Evolutionary conservation across 2,329 filamentous ascomycete genomes (phyloP).

Genomic region (Aspergillus pseudoviridinutans): DNA sequence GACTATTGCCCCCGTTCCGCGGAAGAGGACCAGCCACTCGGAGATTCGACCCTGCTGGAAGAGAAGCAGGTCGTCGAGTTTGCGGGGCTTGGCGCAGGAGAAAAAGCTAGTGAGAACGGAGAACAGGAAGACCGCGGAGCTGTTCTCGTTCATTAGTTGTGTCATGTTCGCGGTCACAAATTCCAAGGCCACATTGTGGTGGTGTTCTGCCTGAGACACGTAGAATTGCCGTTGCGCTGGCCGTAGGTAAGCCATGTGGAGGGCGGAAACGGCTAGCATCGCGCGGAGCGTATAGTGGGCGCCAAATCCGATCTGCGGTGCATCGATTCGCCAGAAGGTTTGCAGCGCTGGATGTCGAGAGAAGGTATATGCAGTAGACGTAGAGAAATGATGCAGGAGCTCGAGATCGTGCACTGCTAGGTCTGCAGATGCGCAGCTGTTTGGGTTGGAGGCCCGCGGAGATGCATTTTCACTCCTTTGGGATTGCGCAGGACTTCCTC

Average conservation of each 20-base stretch:
- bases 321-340: constrained; percentile 46
- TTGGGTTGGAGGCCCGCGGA: background rate
- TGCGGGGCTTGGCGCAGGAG: constrained; percentile 33
- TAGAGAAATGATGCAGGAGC: constrained; percentile 52
- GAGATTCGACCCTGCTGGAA: constrained; percentile 30
- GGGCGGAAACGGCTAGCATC: constrained; percentile 48
- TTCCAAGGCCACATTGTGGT: constrained; percentile 33
- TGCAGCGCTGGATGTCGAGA: constrained; percentile 40
- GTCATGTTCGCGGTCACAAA: constrained; percentile 31
- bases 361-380: constrained; percentile 48
- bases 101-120: constrained; percentile 37
- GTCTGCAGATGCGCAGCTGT: background rate
- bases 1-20: constrained; percentile 34
- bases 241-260: constrained; percentile 46
- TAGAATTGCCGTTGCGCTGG: constrained; percentile 36
- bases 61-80: constrained; percentile 33
- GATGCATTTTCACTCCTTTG: background rate
- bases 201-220: constrained; percentile 34
- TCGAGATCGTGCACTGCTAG: constrained; percentile 44
- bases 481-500: background rate
- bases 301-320: constrained; percentile 46
- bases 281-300: constrained; percentile 48
- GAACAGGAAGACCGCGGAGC: constrained; percentile 37
- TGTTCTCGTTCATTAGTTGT: constrained; percentile 31
- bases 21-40: constrained; percentile 38